Conservation (phyloP, 148 eudicot genomes). For the Spergularia bocconei region DNA sequence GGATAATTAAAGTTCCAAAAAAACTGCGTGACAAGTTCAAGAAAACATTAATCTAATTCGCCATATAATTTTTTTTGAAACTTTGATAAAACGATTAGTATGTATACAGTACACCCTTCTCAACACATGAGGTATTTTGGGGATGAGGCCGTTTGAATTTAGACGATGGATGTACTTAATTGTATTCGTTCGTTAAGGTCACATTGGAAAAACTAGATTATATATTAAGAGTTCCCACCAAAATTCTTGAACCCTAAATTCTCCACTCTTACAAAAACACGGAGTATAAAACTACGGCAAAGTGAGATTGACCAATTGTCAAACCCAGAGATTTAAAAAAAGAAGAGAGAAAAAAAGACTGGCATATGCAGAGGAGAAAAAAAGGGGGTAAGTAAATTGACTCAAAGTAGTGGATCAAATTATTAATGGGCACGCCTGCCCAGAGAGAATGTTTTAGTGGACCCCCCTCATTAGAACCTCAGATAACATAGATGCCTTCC, state of each 20-base stretch:
- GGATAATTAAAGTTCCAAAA: too few relatives aligned
- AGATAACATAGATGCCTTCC: conserved; percentile 13
- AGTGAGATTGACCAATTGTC: background rate
- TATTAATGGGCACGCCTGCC: conserved; percentile 36
- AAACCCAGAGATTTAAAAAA: background rate
- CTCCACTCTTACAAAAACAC: conserved; percentile 1
- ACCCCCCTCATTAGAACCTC: conserved; percentile 24
- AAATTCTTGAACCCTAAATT: conserved; percentile 10
- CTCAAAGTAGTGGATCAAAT: conserved; percentile 34
- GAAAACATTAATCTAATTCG: too few relatives aligned
- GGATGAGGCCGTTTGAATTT: too few relatives aligned
- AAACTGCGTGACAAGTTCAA: too few relatives aligned
- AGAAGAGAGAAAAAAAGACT: background rate
- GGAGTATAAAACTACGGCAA: background rate
- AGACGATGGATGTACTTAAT: too few relatives aligned
- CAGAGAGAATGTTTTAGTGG: conserved; percentile 35
- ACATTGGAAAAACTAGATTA: background rate
- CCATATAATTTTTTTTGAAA: too few relatives aligned
- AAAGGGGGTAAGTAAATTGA: conserved; percentile 8
- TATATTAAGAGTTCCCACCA: conserved; percentile 6
- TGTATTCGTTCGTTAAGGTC: background rate
- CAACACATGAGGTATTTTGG: too few relatives aligned
- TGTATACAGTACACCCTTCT: too few relatives aligned
- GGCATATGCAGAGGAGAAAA: background rate
- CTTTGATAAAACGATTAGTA: too few relatives aligned